Conservation (phyloP, 306 rosid genomes). For the Spatholobus suberectus region DNA sequence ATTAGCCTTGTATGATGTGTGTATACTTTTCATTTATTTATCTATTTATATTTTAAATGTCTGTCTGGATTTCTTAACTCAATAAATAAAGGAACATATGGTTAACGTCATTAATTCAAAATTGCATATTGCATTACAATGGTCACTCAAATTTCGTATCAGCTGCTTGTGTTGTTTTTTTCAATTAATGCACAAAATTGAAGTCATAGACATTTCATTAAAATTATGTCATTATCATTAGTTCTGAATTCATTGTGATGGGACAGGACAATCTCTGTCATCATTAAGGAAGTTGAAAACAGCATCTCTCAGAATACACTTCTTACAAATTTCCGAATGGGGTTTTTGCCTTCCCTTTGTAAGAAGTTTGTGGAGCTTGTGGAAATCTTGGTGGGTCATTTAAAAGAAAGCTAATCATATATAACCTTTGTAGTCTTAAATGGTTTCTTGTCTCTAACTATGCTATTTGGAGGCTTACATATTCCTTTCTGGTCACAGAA, state of each 20-base stretch:
- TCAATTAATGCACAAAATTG: slow-evolving; percentile 25
- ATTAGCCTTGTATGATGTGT: slow-evolving; percentile 14
- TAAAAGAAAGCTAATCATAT: slow-evolving; percentile 21
- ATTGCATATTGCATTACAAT: neutral
- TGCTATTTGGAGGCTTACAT: slow-evolving; percentile 35
- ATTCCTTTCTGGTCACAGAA: slow-evolving; percentile 65
- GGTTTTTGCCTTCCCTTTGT: slow-evolving; percentile 79
- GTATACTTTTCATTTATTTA: slow-evolving; percentile 18
- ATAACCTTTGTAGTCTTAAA: slow-evolving; percentile 33
- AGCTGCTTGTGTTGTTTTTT: slow-evolving; percentile 13
- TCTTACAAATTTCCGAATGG: slow-evolving; percentile 89
- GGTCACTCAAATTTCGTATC: neutral
- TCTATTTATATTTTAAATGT: slow-evolving; percentile 12
- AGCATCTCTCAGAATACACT: slow-evolving; percentile 81
- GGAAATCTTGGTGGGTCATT: slow-evolving; percentile 78
- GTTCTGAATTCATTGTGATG: slow-evolving; percentile 50
- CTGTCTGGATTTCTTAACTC: slow-evolving; percentile 9
- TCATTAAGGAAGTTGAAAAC: slow-evolving; percentile 84
- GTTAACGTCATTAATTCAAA: slow-evolving; percentile 13
- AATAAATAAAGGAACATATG: slow-evolving; percentile 3
- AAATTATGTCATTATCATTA: slow-evolving; percentile 8
- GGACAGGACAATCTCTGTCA: slow-evolving; percentile 83
- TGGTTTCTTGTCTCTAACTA: slow-evolving; percentile 34
- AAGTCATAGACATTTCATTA: slow-evolving; percentile 35
- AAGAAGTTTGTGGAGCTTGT: slow-evolving; percentile 90